Base-by-base conservation (phyloP, 768 basidiomycete species). In the Pholiota microspora region DNA sequence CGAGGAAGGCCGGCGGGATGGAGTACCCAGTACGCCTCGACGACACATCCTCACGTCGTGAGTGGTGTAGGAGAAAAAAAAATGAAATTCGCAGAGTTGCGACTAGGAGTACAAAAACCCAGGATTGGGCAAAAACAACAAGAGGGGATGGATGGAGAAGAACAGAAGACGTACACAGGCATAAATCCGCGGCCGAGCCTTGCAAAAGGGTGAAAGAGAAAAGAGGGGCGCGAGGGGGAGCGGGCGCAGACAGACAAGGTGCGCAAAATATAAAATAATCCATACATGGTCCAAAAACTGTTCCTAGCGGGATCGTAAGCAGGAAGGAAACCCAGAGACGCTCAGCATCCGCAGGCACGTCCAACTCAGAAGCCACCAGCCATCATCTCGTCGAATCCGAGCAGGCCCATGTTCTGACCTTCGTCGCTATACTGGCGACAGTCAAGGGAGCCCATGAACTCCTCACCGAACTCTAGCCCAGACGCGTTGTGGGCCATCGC, bases 381-480 rank as follows among this genome's bases (percentile, higher is more conserved):
- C 70, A 78, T 72, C 71, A 77, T 71, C 57, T 77, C 74, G 59
- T 77, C 75, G 60, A 77, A 77, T 51, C 64, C 68, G 44, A 74
- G 51, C 32, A 73, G 56, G 36, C 59, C 57, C 24, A 64, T 65
- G 45, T 56, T 55, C 49, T 64, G 66, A 45, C 62, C 64, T 44
- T 68, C 60, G 45, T 56, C 58, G 49, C 53, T 28, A 49, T 62
- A 69, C 47, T 65, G 64, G 42, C 53, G 40, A 6, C 64, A 63
- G 10, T 70, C 70, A 34, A 70, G 49, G 24, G 67, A 63, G 34
- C 69, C 66, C 45, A 62, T 48, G 59, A 67, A 72, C 32, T 71
- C 71, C 7, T 69, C 71, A 18, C 66, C 66, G 54, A 67, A 71
- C 51, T 71, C 68, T 44, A 69, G 56, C 16, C 68, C 69, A 12